Evolutionary conservation across 139 green algal species (phyloP).

Genomic region (Micractinium sp.): DNA sequence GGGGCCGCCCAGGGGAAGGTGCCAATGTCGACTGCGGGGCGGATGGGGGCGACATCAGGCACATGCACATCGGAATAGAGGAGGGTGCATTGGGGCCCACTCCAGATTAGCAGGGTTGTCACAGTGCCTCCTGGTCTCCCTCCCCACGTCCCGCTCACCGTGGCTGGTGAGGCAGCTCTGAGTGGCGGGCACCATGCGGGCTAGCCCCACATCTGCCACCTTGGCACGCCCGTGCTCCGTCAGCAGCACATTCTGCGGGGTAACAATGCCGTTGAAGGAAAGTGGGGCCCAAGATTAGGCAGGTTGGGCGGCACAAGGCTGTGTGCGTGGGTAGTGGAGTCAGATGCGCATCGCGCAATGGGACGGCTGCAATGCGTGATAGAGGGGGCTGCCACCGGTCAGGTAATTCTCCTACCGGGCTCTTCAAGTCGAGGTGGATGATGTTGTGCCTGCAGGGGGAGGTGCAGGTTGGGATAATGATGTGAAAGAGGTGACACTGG

Average conservation of each 20-base stretch:
- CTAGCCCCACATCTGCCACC: slow-evolving; percentile 8
- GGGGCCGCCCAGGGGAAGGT: slow-evolving; percentile 6
- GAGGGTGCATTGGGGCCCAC: too few species aligned
- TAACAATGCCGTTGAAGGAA: too few species aligned
- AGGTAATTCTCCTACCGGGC: background rate
- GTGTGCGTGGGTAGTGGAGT: too few species aligned
- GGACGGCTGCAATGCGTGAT: too few species aligned
- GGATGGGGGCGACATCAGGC: background rate
- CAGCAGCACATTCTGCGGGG: slow-evolving; percentile 6
- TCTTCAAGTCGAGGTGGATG: slow-evolving; percentile 10
- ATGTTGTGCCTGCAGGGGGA: background rate
- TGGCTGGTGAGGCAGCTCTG: background rate
- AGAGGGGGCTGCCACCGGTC: background rate
- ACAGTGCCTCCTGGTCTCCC: too few species aligned
- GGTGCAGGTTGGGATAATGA: background rate
- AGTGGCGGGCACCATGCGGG: slow-evolving; percentile 6
- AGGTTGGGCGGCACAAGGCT: too few species aligned
- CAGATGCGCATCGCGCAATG: background rate
- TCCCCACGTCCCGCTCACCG: background rate
- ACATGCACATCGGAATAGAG: too few species aligned
- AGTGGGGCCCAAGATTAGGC: too few species aligned
- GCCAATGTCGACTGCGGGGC: background rate
- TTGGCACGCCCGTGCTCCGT: background rate
- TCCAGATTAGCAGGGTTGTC: too few species aligned
- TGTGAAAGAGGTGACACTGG: too few species aligned